A percentile compares a stretch with the other conserved stretches of the same genome.
These are phyloP conservation scores for Mucor lusitanicus DNA, from an alignment of 371 early-diverging fungal species.

Conservation along the genomic window DNA sequence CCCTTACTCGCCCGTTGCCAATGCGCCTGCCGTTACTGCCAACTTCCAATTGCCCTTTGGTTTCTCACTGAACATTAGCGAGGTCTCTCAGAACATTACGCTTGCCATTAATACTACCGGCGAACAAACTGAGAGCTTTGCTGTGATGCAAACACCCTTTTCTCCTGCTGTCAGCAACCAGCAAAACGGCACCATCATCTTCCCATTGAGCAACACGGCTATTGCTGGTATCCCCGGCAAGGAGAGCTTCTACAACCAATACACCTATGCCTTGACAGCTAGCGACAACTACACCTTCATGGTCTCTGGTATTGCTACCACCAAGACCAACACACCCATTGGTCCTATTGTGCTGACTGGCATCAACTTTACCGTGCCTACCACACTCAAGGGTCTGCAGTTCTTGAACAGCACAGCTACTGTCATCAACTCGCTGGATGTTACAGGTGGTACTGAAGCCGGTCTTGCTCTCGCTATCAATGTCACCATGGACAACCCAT, in stretches of 20 bases:
- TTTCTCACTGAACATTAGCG: slow-evolving; percentile 53
- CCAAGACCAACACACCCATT: slow-evolving; percentile 57
- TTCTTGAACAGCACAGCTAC: slow-evolving; percentile 61
- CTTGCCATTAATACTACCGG: slow-evolving; percentile 33
- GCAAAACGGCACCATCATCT: slow-evolving; percentile 46
- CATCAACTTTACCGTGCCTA: slow-evolving; percentile 56
- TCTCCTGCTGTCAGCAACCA: slow-evolving; percentile 50
- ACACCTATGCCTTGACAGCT: slow-evolving; percentile 51
- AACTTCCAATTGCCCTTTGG: slow-evolving; percentile 59
- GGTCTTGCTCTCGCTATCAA: slow-evolving; percentile 53
- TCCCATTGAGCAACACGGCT: slow-evolving; percentile 42
- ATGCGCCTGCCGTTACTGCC: slow-evolving; percentile 52
- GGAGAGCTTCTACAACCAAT: slow-evolving; percentile 46
- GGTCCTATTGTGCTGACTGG: slow-evolving; percentile 57
- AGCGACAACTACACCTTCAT: slow-evolving; percentile 45
- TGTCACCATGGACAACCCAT: slow-evolving; percentile 61
- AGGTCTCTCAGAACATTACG: slow-evolving; percentile 54
- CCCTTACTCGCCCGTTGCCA: slow-evolving; percentile 51
- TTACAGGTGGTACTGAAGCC: slow-evolving; percentile 54
- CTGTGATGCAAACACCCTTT: slow-evolving; percentile 44
- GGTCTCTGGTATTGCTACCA: slow-evolving; percentile 51
- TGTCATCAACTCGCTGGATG: slow-evolving; percentile 57
- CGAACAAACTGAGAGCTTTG: slow-evolving; percentile 38
- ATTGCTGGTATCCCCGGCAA: slow-evolving; percentile 43
- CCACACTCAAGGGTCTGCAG: slow-evolving; percentile 58